phyloP scores from a whole-genome alignment of 2,329 filamentous ascomycete species.

The Alternaria gaisen region DNA sequence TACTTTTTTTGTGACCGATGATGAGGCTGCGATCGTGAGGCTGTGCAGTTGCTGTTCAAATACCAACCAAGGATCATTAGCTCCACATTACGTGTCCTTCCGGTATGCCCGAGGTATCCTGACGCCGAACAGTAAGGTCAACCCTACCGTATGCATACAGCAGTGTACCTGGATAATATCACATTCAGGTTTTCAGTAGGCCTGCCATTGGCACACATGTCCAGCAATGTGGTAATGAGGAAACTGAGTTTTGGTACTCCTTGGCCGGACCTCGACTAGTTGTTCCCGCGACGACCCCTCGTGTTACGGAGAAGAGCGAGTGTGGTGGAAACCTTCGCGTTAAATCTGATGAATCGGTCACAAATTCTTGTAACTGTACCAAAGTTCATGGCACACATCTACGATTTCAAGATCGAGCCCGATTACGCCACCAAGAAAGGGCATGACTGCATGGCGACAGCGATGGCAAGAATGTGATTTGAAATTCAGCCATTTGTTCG shows the following conservation, averaged over 20 bases:
- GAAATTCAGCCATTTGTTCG: background rate
- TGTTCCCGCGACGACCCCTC: conserved; percentile 1
- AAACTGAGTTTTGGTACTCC: background rate
- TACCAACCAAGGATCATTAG: conserved; percentile 11
- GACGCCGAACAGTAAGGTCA: background rate
- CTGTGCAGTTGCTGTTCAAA: background rate
- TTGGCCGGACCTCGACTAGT: background rate
- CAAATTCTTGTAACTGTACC: background rate
- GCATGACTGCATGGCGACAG: conserved; percentile 7
- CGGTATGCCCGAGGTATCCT: conserved; percentile 8
- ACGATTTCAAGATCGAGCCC: conserved; percentile 3
- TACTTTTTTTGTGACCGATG: background rate
- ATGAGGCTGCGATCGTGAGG: conserved; percentile 4
- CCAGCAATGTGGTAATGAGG: background rate
- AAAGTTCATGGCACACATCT: background rate
- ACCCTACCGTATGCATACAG: conserved; percentile 1
- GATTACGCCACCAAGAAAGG: background rate
- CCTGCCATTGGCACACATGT: background rate
- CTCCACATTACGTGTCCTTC: conserved; percentile 4
- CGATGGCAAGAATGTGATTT: background rate
- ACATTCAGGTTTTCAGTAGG: background rate
- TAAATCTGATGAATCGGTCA: background rate
- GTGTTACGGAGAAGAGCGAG: conserved; percentile 7
- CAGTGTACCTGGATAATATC: background rate
- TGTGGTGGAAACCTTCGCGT: conserved; percentile 1